Conservation (phyloP, 75 land plant genomes). For the Picea glauca region DNA sequence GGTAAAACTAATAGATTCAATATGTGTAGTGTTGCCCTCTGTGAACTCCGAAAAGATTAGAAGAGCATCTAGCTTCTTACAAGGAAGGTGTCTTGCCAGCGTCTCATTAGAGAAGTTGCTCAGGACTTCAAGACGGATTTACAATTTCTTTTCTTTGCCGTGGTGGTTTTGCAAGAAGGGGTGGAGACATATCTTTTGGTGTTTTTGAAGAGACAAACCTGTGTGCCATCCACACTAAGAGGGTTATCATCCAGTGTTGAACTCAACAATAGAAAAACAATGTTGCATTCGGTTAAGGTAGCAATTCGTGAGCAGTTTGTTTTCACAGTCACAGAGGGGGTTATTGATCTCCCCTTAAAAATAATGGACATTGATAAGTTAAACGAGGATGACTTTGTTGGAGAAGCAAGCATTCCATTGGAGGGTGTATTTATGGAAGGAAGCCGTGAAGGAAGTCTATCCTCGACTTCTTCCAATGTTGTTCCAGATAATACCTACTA, state of each 20-base stretch:
- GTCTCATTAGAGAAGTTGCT: too few species aligned
- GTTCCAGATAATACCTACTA: slow-evolving; percentile 17
- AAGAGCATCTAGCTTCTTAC: too few species aligned
- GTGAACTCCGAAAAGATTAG: too few species aligned
- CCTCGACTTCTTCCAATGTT: slow-evolving; percentile 17
- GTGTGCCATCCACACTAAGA: too few species aligned
- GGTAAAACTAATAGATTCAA: too few species aligned
- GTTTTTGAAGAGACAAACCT: too few species aligned
- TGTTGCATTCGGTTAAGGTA: slow-evolving; percentile 50
- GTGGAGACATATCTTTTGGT: too few species aligned
- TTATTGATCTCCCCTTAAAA: slow-evolving; percentile 38
- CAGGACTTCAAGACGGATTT: too few species aligned
- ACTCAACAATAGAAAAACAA: slow-evolving; percentile 60
- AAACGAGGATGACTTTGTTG: slow-evolving; percentile 59
- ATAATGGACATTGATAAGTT: slow-evolving; percentile 52
- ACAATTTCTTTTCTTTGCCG: too few species aligned
- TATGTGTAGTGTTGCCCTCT: too few species aligned
- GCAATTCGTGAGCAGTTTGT: slow-evolving; percentile 60
- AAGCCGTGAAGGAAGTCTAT: neutral
- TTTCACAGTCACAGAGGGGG: slow-evolving; percentile 44
- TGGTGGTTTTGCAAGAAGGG: too few species aligned
- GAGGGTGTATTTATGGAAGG: neutral
- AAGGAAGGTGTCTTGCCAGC: too few species aligned
- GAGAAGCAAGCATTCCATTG: slow-evolving; percentile 26
- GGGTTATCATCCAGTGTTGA: slow-evolving; percentile 35